phyloP scores from a whole-genome alignment of 1,284 basidiomycete genomes.

The Puccinia coronata region DNA sequence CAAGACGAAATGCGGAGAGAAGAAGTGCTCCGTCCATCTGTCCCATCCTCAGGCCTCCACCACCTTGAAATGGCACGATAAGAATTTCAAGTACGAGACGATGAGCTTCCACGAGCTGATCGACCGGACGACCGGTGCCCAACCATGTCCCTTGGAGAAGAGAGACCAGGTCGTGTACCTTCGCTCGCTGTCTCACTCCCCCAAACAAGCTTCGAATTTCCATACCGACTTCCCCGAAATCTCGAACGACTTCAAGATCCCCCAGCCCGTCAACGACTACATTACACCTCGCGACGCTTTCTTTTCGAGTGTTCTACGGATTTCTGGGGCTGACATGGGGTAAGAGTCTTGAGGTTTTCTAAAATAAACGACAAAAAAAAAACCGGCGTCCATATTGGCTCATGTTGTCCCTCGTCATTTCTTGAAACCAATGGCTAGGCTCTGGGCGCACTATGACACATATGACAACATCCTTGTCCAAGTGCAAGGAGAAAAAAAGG shows the following conservation, averaged over 20 bases:
- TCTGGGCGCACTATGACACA: conserved; percentile 49
- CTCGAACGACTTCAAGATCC: conserved; percentile 37
- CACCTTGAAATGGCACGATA: conserved; percentile 43
- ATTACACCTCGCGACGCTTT: conserved; percentile 1
- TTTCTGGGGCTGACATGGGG: conserved; percentile 49
- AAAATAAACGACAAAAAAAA: no score
- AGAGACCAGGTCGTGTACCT: conserved; percentile 25
- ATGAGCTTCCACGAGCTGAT: conserved; percentile 43
- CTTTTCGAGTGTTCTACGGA: conserved; percentile 46
- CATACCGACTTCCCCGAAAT: conserved; percentile 38
- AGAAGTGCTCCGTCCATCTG: conserved; percentile 43
- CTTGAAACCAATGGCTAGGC: conserved; percentile 6
- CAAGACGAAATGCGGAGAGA: conserved; percentile 24
- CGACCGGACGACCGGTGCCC: conserved; percentile 1
- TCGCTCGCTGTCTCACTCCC: conserved; percentile 45
- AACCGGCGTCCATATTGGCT: not conserved
- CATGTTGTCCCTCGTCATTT: not conserved
- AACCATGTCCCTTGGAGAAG: not conserved
- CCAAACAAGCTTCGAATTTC: conserved; percentile 39
- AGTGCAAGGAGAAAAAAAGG: conserved; percentile 37
- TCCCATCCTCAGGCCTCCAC: conserved; percentile 21
- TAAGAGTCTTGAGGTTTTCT: not conserved
- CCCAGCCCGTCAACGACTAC: conserved; percentile 17
- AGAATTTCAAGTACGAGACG: conserved; percentile 45
- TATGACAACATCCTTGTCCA: conserved; percentile 49